phyloP scores from a whole-genome alignment of 169 alveolate species.

The Cryptosporidium canis region DNA sequence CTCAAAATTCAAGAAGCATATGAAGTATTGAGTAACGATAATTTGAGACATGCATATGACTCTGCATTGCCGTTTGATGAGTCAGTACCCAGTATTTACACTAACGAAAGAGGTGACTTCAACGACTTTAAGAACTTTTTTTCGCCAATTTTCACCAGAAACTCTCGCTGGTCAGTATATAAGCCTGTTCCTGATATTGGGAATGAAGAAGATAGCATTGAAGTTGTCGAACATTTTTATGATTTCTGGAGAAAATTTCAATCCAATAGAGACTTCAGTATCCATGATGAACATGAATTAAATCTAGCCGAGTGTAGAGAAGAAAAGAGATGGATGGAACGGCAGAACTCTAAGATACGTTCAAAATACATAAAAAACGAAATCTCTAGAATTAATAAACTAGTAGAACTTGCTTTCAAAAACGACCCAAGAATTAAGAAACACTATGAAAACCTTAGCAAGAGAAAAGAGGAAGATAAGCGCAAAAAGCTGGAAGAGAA shows the following conservation, averaged over 20 bases:
- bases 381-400: constrained; percentile 88
- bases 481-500: constrained; percentile 77
- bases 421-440: constrained; percentile 85
- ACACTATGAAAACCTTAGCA: constrained; percentile 79
- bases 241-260: constrained; percentile 91
- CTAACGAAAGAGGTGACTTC: constrained; percentile 81
- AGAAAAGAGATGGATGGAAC: constrained; percentile 94
- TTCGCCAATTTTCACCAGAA: constrained; percentile 83
- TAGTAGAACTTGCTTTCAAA: constrained; percentile 89
- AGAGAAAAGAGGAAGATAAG: constrained; percentile 81
- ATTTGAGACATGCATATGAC: constrained; percentile 89
- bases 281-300: constrained; percentile 89
- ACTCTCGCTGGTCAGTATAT: constrained; percentile 87
- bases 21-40: constrained; percentile 87
- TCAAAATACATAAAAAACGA: constrained; percentile 87
- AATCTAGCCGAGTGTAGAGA: constrained; percentile 92
- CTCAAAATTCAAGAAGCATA: constrained; percentile 92
- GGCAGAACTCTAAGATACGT: constrained; percentile 90
- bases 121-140: constrained; percentile 75
- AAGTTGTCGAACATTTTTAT: constrained; percentile 87
- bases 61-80: constrained; percentile 93
- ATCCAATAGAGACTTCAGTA: constrained; percentile 91
- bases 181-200: constrained; percentile 94
- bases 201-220: constrained; percentile 83
- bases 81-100: constrained; percentile 86